Evolutionary conservation across 768 basidiomycete genomes (phyloP), one percentile per base, ranked within the genome.

Genomic region (Phallus indusiatus): DNA sequence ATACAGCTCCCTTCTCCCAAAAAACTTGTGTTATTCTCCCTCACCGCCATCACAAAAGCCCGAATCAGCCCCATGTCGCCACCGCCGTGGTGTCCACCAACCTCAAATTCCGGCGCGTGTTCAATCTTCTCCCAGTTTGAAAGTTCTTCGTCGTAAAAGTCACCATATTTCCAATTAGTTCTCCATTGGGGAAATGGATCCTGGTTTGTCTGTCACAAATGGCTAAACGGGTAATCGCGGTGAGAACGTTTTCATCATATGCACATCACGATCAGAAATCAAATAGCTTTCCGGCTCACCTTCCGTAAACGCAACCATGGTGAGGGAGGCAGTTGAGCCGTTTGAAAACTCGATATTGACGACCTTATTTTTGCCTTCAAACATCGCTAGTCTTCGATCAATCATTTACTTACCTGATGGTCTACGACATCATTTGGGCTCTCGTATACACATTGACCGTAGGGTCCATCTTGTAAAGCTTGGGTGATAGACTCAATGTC

Each of bases 271-370:
- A 51, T 14, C 12, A 51, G 2, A 51, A 8, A 51, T 4, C 4
- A n/a, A n/a, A 16, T 34, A 16, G 14, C 14, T 16, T 9, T 8
- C 11, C 56, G 33, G 49, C 48, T 71, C 54, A 59, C 57, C 57
- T 59, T 59, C 78, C 0, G 89, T 88, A 67, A 83, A 88, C 12
- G 92, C 92, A 52, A 90, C 80, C 90, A 94, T 92, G 18, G 92
- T 93, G 69, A 94, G 88, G 0, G 88, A 88, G 12, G 81, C 88
- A 0, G 92, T 94, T 28, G 81, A 77, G 16, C 90, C 90, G 54
- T 83, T 82, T 7, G 85, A 83, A 69, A 90, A 94, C 66, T 93
- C 88, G 58, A 94, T 71, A 68, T 92, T 94, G 62, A 94, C 92
- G 50, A 94, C 86, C 81, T 81, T 58, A 18, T 20, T 57, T 24